Percentiles rank a stretch among this genome's conserved stretches.
Evolutionary conservation across 768 basidiomycete genomes (phyloP).

Genomic region (Postia placenta): DNA sequence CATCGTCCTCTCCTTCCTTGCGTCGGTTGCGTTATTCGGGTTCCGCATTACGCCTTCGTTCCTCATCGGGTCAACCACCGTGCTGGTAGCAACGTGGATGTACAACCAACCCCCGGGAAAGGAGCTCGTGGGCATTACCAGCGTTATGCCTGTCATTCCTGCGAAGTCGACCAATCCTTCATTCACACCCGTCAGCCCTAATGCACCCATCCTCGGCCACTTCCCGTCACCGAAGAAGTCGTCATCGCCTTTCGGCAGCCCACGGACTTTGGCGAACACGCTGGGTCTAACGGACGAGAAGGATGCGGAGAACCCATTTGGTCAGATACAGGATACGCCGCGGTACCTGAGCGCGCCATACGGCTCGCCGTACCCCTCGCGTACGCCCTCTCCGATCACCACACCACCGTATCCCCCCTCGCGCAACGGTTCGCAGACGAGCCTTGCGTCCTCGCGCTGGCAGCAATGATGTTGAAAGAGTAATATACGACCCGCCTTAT

Average conservation of each 20-base stretch:
- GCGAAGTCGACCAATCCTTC: slow-evolving; percentile 31
- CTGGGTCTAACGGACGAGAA: slow-evolving; percentile 27
- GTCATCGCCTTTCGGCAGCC: slow-evolving; percentile 42
- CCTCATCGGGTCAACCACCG: slow-evolving; percentile 78
- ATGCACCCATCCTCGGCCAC: slow-evolving; percentile 57
- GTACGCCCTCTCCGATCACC: slow-evolving; percentile 37
- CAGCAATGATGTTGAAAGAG: slow-evolving; percentile 7
- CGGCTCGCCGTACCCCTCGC: slow-evolving; percentile 44
- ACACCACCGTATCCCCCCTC: slow-evolving; percentile 19
- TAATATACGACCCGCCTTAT: slow-evolving; percentile 13
- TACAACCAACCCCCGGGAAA: slow-evolving; percentile 73
- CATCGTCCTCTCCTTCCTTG: slow-evolving; percentile 93
- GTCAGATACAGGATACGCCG: slow-evolving; percentile 34
- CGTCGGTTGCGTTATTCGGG: slow-evolving; percentile 86
- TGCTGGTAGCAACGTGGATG: slow-evolving; percentile 87
- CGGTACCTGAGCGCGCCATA: slow-evolving; percentile 45
- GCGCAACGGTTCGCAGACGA: slow-evolving; percentile 12
- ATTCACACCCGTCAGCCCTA: slow-evolving; percentile 37
- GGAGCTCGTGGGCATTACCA: slow-evolving; percentile 29
- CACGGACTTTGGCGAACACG: slow-evolving; percentile 43
- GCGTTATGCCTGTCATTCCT: slow-evolving; percentile 29
- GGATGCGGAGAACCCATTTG: slow-evolving; percentile 28
- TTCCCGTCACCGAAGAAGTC: slow-evolving; percentile 39
- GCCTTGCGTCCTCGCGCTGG: slow-evolving; percentile 13
- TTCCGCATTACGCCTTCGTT: slow-evolving; percentile 86